Percentiles rank a stretch among this genome's conserved stretches.
Conservation (phyloP, 352 stramenopile species). For the Phytophthora sp. region DNA sequence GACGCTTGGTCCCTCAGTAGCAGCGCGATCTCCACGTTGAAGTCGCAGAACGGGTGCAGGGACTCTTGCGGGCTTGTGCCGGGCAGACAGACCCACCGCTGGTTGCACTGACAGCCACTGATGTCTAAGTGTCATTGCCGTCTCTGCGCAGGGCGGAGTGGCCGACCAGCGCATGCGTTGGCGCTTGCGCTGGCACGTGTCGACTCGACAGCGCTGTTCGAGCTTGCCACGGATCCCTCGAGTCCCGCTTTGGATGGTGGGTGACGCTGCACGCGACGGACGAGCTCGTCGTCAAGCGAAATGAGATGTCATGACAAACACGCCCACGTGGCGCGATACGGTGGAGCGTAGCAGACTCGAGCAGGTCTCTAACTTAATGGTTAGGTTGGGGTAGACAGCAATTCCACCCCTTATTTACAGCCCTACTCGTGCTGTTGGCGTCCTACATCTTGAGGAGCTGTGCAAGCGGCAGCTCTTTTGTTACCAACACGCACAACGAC, state of each 20-base stretch:
- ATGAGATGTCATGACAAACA: constrained; percentile 11
- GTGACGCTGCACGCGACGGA: constrained; percentile 16
- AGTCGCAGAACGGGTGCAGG: not conserved
- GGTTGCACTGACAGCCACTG: too few species aligned
- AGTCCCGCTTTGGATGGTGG: constrained; percentile 20
- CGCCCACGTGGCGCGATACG: not conserved
- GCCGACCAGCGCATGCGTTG: too few species aligned
- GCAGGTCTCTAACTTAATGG: too few species aligned
- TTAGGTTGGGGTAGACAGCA: too few species aligned
- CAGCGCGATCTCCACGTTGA: constrained; percentile 5
- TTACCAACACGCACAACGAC: not conserved
- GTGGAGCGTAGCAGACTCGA: too few species aligned
- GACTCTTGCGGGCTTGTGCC: not conserved
- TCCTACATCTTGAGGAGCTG: not conserved
- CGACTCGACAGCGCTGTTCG: too few species aligned
- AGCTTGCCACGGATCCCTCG: not conserved
- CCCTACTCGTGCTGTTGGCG: not conserved
- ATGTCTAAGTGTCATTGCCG: too few species aligned
- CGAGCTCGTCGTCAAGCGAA: constrained; percentile 12
- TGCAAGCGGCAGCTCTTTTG: not conserved
- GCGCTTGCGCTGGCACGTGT: too few species aligned
- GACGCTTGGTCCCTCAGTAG: not conserved
- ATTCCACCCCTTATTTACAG: not conserved
- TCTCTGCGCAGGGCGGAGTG: too few species aligned
- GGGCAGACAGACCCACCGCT: too few species aligned